Evolutionary conservation across 306 rosid genomes (phyloP).

Genomic region (Amphicarpaea edgeworthii): DNA sequence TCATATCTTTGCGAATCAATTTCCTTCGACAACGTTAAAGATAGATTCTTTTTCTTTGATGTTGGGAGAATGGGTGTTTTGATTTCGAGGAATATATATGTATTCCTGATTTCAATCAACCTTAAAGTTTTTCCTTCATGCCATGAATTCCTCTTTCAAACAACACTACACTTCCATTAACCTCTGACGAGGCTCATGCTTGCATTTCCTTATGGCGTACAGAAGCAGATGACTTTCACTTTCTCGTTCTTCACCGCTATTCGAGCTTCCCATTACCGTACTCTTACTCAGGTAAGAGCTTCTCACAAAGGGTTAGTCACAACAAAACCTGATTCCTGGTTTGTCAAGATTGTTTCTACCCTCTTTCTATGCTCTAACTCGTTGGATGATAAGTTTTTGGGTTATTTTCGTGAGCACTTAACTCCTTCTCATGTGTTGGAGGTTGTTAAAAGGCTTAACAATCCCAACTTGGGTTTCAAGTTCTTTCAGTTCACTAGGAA

Average conservation of each 20-base stretch:
- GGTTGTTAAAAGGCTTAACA: slow-evolving; percentile 71
- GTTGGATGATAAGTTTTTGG: slow-evolving; percentile 50
- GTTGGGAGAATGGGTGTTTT: not conserved
- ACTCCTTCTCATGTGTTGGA: slow-evolving; percentile 71
- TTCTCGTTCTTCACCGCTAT: slow-evolving; percentile 44
- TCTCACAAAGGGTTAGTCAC: slow-evolving; percentile 52
- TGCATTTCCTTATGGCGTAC: not conserved
- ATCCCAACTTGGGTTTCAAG: slow-evolving; percentile 64
- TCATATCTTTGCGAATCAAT: not conserved
- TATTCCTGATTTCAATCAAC: not conserved
- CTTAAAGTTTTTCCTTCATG: not conserved
- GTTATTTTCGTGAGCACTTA: slow-evolving; percentile 61
- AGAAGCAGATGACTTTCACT: not conserved
- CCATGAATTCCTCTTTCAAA: not conserved
- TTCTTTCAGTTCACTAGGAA: slow-evolving; percentile 72
- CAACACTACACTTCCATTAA: not conserved
- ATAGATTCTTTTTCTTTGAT: not conserved
- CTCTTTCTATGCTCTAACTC: slow-evolving; percentile 64
- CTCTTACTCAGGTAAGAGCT: slow-evolving; percentile 52
- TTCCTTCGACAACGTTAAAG: not conserved
- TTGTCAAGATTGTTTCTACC: slow-evolving; percentile 75
- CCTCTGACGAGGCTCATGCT: not conserved
- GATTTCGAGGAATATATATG: not conserved
- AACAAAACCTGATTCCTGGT: slow-evolving; percentile 72
- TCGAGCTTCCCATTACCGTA: slow-evolving; percentile 62